Evolutionary conservation across 2,329 filamentous ascomycete genomes (phyloP).

Genomic region (Penicillium sp.): DNA sequence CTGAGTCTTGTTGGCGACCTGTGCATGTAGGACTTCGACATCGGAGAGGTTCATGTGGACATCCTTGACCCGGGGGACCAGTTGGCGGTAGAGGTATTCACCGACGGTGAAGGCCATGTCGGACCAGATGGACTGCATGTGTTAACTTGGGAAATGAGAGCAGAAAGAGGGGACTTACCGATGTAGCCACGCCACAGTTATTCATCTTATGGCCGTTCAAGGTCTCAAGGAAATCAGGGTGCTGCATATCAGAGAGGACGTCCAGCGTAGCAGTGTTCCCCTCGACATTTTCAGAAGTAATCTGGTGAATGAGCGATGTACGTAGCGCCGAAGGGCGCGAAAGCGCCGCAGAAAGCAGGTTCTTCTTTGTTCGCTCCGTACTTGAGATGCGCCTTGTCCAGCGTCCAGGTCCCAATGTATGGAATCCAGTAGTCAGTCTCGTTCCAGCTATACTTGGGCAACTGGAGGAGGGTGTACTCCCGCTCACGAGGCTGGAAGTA

Average conservation of each 20-base stretch:
- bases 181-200: conserved; percentile 48
- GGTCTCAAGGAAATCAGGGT: conserved; percentile 43
- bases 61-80: conserved; percentile 8
- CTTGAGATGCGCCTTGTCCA: conserved; percentile 58
- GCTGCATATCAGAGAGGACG: conserved; percentile 47
- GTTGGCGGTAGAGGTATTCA: conserved; percentile 25
- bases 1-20: conserved; percentile 43
- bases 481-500: conserved; percentile 66
- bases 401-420: conserved; percentile 72
- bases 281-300: conserved; percentile 39
- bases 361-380: too few species aligned
- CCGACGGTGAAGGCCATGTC: conserved; percentile 34
- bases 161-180: conserved; percentile 39
- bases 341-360: not conserved
- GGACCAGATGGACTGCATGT: conserved; percentile 26
- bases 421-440: conserved; percentile 75
- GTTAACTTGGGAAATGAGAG: not conserved
- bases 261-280: conserved; percentile 34
- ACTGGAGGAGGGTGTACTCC: conserved; percentile 61
- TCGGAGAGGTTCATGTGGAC: conserved; percentile 21
- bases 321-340: not conserved
- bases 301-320: conserved; percentile 31
- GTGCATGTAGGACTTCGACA: conserved; percentile 47
- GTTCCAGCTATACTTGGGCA: conserved; percentile 72
- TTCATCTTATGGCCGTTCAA: conserved; percentile 52